Evolutionary conservation across 2,329 filamentous ascomycete species (phyloP).

Genomic region (Apiospora malaysiana): DNA sequence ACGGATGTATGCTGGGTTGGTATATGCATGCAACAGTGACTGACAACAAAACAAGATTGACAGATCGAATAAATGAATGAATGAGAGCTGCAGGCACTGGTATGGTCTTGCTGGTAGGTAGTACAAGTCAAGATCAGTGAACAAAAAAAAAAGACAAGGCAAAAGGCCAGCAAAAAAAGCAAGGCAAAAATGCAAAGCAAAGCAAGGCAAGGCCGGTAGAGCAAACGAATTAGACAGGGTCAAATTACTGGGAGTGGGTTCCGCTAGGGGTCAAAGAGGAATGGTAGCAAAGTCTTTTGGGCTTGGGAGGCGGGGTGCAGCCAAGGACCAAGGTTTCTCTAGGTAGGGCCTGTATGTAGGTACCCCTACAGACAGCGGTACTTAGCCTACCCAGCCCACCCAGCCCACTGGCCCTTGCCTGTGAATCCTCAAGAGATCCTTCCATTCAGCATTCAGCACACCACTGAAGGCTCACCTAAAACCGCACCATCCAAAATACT

Average conservation of each 20-base stretch:
- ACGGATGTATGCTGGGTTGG: neutral
- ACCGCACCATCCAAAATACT: neutral
- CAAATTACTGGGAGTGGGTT: constrained; percentile 4
- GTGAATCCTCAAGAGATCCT: neutral
- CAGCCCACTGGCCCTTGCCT: neutral
- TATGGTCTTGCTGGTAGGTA: neutral
- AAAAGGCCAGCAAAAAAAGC: neutral
- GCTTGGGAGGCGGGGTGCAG: constrained; percentile 6
- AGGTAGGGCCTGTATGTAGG: neutral
- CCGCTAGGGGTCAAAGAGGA: constrained; percentile 1
- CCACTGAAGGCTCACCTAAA: neutral
- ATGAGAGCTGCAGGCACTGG: neutral
- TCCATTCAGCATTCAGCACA: too few species aligned
- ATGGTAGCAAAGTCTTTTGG: neutral
- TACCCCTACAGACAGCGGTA: neutral
- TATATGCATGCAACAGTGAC: neutral
- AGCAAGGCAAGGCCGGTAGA: constrained; percentile 17
- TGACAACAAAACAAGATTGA: neutral
- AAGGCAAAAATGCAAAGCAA: constrained; percentile 16
- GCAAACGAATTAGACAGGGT: constrained; percentile 18
- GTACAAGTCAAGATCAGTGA: too few species aligned
- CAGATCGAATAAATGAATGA: neutral
- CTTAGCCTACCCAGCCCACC: neutral
- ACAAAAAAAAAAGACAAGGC: neutral
- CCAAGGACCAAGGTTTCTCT: too few species aligned